Base-by-base conservation (phyloP, 352 stramenopile genomes). In the Phytopythium chamaehyphon region DNA sequence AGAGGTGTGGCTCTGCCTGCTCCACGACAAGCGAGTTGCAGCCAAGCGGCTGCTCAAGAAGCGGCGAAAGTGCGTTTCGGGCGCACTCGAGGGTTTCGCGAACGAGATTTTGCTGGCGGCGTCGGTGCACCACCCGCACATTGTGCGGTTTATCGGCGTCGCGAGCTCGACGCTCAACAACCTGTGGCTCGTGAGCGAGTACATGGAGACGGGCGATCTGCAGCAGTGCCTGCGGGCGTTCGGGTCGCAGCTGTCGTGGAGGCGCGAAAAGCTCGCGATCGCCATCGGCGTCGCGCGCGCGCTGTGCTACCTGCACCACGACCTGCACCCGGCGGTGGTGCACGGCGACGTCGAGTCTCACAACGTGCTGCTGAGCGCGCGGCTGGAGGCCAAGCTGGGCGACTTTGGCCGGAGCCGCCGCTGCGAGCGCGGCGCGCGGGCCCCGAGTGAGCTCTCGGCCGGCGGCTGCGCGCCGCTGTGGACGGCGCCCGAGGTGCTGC, bases 401-500 rank as follows among this genome's bases (percentile, higher is more conserved):
- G 64, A 73, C 28, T 79, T 75, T 47, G 56, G 71, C n/a, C 19
- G 28, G 18, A 58, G 47, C 24, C 56, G 38, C 14, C 1, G 36
- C n/a, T 3, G 37, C 57, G 7, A 47, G 47, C 54, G 26, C 40
- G 55, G 36, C 24, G 1, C 42, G 15, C 11, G 16, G 26, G 6
- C 51, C 9, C 7, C 42, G 2, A 45, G 39, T 14, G 22, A 54
- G 22, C 15, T 47, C 19, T 53, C 46, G n/a, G 62, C 62, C 3
- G 59, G 61, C 21, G 53, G 57, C 37, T 60, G 67, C 2, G 69
- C 65, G 9, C 67, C 65, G 10, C 78, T 66, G 48, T 94, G 78
- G 75, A 86, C 77, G 45, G 80, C 82, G 2, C 84, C 84, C 10
- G 83, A 94, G 59, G 74, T 92, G 31, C 59, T 94, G 6, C 45